Conservation (phyloP, 805 yeast genomes). For the Metschnikowia henanensis region DNA sequence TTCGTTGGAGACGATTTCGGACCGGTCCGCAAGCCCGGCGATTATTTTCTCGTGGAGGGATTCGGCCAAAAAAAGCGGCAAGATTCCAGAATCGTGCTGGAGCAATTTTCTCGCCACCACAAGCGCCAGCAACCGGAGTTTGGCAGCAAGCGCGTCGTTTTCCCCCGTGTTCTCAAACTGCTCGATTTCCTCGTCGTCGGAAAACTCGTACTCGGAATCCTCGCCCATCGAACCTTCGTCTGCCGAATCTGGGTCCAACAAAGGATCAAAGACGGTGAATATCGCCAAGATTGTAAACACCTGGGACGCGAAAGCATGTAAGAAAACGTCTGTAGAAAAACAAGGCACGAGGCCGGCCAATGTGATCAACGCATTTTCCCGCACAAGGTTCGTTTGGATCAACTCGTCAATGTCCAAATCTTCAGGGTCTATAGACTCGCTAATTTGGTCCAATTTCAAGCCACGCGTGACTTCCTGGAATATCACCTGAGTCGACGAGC, state of each 20-base stretch:
- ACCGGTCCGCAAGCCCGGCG: conserved; percentile 38
- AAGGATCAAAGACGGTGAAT: conserved; percentile 35
- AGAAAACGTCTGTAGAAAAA: conserved; percentile 13
- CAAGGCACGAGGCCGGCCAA: conserved; percentile 33
- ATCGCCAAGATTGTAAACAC: conserved; percentile 21
- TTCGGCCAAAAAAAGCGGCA: conserved; percentile 34
- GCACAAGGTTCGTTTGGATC: conserved; percentile 43
- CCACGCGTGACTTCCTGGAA: conserved; percentile 7
- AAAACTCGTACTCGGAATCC: conserved; percentile 24
- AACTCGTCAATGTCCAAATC: conserved; percentile 47
- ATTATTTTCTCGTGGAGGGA: conserved; percentile 32
- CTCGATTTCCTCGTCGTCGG: conserved; percentile 43
- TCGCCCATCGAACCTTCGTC: conserved; percentile 31
- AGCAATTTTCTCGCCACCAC: conserved; percentile 41
- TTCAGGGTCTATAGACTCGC: conserved; percentile 19
- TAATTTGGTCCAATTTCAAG: conserved; percentile 5
- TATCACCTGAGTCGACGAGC: conserved; percentile 4
- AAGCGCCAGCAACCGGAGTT: conserved; percentile 54
- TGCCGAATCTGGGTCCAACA: conserved; percentile 25
- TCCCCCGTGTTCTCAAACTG: conserved; percentile 39
- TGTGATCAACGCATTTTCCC: conserved; percentile 51
- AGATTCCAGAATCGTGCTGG: conserved; percentile 33
- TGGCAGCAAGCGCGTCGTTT: conserved; percentile 55
- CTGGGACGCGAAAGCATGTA: conserved; percentile 8
- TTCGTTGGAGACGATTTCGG: conserved; percentile 52